phyloP scores from a whole-genome alignment of 148 eudicot species.

The Vaccinium darrowii region DNA sequence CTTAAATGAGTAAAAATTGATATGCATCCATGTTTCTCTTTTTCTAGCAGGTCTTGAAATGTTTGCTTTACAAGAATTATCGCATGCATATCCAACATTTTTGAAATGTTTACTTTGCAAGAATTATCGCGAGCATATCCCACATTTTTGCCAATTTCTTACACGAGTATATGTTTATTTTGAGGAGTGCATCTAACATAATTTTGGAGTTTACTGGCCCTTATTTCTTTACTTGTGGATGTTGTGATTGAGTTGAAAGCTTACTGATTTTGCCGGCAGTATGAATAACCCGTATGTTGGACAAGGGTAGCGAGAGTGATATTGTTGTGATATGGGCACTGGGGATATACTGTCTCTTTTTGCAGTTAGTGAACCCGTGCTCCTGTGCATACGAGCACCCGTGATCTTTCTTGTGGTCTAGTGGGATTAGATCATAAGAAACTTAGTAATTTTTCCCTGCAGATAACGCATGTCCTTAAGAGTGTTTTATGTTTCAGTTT shows the following conservation, averaged over 20 bases:
- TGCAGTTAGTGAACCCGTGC: not conserved
- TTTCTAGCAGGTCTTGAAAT: too few species aligned
- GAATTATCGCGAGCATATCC: too few species aligned
- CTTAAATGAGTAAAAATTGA: too few species aligned
- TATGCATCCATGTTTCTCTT: too few species aligned
- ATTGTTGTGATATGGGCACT: not conserved
- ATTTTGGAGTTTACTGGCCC: too few species aligned
- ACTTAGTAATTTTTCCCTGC: not conserved
- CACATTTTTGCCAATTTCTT: too few species aligned
- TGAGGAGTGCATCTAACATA: too few species aligned
- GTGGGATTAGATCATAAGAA: not conserved
- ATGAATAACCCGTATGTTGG: not conserved
- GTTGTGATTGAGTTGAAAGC: not conserved
- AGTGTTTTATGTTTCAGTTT: constrained; percentile 2
- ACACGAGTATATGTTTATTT: too few species aligned
- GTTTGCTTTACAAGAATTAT: too few species aligned
- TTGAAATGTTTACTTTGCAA: too few species aligned
- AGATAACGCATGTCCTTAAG: not conserved
- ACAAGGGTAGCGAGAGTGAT: not conserved
- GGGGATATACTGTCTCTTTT: not conserved
- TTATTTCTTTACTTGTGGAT: not conserved
- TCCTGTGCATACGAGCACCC: not conserved
- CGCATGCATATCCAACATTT: not conserved
- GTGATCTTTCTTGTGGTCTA: not conserved
- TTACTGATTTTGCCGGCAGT: not conserved